Evolutionary conservation across 208 protist genomes (phyloP).

Genomic region (Naegleria fowleri): DNA sequence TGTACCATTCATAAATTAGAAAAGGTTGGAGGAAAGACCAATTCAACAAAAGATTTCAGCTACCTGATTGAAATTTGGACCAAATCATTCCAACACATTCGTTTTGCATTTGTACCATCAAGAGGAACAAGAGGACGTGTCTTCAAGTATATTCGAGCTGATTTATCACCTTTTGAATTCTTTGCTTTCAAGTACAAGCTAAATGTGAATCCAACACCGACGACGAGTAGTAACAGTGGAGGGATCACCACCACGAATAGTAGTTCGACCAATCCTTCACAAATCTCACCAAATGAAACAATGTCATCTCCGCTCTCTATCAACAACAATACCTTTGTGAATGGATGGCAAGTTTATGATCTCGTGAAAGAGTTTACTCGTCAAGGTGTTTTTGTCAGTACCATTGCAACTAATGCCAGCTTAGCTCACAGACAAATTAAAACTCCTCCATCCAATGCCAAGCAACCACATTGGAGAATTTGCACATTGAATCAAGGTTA

Average conservation of each 20-base stretch:
- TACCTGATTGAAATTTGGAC: constrained; percentile 8
- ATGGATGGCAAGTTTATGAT: constrained; percentile 21
- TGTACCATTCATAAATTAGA: constrained; percentile 14
- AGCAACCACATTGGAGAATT: background rate
- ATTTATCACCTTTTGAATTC: background rate
- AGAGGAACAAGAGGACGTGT: background rate
- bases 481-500: background rate
- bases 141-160: background rate
- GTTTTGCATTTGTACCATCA: background rate
- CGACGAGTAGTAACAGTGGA: no score
- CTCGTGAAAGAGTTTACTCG: background rate
- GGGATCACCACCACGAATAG: background rate
- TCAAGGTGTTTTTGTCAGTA: background rate
- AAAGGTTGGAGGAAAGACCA: constrained; percentile 20
- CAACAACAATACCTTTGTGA: background rate
- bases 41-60: background rate
- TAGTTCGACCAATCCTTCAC: background rate
- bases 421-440: background rate
- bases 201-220: background rate
- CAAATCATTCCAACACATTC: background rate
- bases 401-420: background rate
- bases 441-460: background rate
- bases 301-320: background rate
- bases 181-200: background rate
- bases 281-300: background rate